Percentiles rank a stretch among this genome's conserved stretches.
Conservation (phyloP, 1,139 yeast genomes). For the Fermentozyma sake region DNA sequence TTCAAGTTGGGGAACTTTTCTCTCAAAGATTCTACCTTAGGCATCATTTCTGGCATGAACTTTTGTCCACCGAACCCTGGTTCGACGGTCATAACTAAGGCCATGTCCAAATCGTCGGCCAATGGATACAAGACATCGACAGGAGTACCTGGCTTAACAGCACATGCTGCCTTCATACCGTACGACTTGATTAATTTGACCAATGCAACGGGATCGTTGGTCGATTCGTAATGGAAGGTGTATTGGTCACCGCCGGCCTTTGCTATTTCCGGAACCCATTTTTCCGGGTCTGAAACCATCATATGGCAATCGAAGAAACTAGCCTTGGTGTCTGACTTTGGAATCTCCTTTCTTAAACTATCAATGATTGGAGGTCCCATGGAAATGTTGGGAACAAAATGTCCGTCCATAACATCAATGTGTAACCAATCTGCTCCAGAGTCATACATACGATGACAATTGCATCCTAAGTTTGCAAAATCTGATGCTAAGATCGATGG, state of each 20-base stretch:
- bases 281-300: constrained; percentile 96
- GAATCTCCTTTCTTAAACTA: constrained; percentile 73
- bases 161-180: constrained; percentile 95
- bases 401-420: constrained; percentile 98
- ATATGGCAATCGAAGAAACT: constrained; percentile 97
- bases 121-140: constrained; percentile 78
- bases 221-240: constrained; percentile 94
- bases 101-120: constrained; percentile 83
- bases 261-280: constrained; percentile 93
- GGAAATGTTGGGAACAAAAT: constrained; percentile 94
- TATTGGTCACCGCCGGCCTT: constrained; percentile 95
- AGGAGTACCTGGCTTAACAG: constrained; percentile 90
- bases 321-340: constrained; percentile 43
- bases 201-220: constrained; percentile 70
- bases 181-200: constrained; percentile 69
- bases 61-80: constrained; percentile 99
- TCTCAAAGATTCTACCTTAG: constrained; percentile 79
- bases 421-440: constrained; percentile 92
- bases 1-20: constrained; percentile 69
- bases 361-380: constrained; percentile 88
- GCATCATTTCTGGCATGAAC: constrained; percentile 95
- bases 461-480: constrained; percentile 83
- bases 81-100: constrained; percentile 94
- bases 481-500: constrained; percentile 96
- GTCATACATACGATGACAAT: constrained; percentile 72